A percentile compares a stretch with the other conserved stretches of the same genome.
Conservation (phyloP, 495 filamentous ascomycete species). For the Aspergillus ostianus region DNA sequence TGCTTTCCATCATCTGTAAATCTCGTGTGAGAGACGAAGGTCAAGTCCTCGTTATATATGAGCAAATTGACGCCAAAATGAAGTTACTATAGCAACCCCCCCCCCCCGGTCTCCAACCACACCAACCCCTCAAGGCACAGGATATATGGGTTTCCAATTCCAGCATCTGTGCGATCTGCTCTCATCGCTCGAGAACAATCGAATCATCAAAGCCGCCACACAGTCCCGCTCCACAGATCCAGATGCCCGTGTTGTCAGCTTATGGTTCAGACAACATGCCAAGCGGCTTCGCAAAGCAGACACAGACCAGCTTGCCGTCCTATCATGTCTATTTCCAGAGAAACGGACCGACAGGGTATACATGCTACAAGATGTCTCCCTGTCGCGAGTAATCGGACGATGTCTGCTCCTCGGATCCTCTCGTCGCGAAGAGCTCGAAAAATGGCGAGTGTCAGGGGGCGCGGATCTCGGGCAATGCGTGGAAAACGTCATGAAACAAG, state of each 20-base stretch:
- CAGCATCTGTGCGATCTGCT: slow-evolving; percentile 59
- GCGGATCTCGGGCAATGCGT: slow-evolving; percentile 71
- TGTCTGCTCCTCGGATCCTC: slow-evolving; percentile 59
- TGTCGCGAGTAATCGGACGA: slow-evolving; percentile 63
- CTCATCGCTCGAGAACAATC: slow-evolving; percentile 48
- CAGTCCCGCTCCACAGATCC: slow-evolving; percentile 29
- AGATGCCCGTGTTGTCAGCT: slow-evolving; percentile 38
- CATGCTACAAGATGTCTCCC: slow-evolving; percentile 54
- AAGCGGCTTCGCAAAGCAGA: slow-evolving; percentile 47
- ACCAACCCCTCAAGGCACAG: not conserved
- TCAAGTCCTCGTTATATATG: not conserved
- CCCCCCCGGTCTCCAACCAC: not conserved
- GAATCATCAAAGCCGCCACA: slow-evolving; percentile 38
- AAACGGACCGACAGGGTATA: slow-evolving; percentile 75
- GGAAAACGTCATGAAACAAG: slow-evolving; percentile 60
- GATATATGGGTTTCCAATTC: slow-evolving; percentile 66
- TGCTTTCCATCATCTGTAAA: not conserved
- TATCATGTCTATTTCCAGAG: slow-evolving; percentile 73
- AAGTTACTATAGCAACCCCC: not conserved
- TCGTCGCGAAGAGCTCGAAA: slow-evolving; percentile 57
- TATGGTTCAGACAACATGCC: slow-evolving; percentile 62
- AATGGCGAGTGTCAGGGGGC: slow-evolving; percentile 56
- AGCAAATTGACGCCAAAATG: not conserved
- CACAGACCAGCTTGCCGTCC: slow-evolving; percentile 56
- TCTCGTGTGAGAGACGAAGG: not conserved